Percentiles rank a stretch among this genome's conserved stretches.
phyloP scores from a whole-genome alignment of 768 basidiomycete species.

The Lentinula sp. region DNA sequence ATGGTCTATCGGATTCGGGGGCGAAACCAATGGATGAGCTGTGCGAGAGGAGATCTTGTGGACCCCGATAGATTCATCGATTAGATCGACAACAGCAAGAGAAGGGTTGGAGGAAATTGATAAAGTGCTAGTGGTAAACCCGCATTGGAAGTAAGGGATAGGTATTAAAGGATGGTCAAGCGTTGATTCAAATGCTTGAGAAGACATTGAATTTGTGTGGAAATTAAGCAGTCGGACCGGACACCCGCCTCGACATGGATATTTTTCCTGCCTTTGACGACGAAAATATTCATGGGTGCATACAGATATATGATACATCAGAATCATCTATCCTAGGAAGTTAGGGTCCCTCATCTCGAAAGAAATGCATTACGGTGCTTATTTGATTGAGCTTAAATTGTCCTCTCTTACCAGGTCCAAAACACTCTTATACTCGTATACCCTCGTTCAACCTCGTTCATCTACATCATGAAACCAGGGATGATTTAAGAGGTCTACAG shows the following conservation, averaged over 20 bases:
- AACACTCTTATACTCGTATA: background rate
- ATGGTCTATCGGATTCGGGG: constrained; percentile 10
- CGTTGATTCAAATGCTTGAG: background rate
- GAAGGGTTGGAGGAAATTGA: constrained; percentile 6
- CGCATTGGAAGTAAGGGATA: constrained; percentile 21
- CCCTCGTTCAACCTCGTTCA: background rate
- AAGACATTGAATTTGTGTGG: background rate
- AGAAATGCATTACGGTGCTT: too few relatives aligned
- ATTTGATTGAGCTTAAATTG: too few relatives aligned
- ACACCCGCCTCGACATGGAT: too few relatives aligned
- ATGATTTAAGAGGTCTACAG: constrained; percentile 16
- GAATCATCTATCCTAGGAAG: too few relatives aligned
- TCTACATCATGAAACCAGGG: constrained; percentile 13
- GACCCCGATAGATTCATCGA: constrained; percentile 41
- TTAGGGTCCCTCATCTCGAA: too few relatives aligned
- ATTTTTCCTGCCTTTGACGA: background rate
- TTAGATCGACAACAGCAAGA: constrained; percentile 21
- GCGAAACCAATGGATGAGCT: constrained; percentile 21
- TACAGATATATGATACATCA: too few relatives aligned
- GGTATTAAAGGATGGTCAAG: constrained; percentile 15
- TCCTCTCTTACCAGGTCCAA: background rate
- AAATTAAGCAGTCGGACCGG: background rate
- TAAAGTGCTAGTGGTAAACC: constrained; percentile 35
- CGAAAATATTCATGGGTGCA: too few relatives aligned
- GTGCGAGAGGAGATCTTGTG: constrained; percentile 38